A percentile compares a stretch with the other conserved stretches of the same genome.
Evolutionary conservation across 2,329 filamentous ascomycete species (phyloP).

Genomic region (Fusarium humuli): DNA sequence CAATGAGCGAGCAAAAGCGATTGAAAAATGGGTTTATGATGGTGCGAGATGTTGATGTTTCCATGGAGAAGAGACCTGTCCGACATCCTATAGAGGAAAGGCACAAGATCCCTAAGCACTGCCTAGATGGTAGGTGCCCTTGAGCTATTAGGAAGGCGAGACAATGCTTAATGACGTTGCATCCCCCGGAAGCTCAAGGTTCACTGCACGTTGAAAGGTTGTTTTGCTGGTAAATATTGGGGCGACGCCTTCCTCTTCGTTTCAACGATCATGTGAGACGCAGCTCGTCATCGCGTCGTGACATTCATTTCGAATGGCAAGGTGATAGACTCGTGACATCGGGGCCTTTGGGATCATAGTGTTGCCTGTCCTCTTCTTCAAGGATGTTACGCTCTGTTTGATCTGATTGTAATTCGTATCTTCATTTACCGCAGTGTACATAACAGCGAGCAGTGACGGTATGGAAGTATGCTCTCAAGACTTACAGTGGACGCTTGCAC

Average conservation of each 20-base stretch:
- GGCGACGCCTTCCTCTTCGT: background rate
- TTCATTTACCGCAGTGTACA: background rate
- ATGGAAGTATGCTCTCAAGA: background rate
- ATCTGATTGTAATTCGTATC: background rate
- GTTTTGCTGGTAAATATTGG: background rate
- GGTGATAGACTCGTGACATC: too few species aligned
- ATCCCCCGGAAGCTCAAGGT: background rate
- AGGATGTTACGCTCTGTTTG: background rate
- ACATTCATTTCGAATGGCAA: too few species aligned
- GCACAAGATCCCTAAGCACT: background rate
- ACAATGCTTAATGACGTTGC: background rate
- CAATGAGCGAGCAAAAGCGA: background rate
- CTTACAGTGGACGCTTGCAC: background rate
- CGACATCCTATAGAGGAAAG: too few species aligned
- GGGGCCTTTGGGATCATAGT: too few species aligned
- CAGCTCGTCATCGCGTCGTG: too few species aligned
- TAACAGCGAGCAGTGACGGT: background rate
- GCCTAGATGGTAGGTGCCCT: background rate
- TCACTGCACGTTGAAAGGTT: background rate
- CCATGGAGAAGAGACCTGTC: background rate
- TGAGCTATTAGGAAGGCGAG: background rate
- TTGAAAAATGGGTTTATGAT: background rate
- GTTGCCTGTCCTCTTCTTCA: too few species aligned
- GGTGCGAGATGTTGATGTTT: background rate
- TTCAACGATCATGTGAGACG: background rate